phyloP scores from a whole-genome alignment of 2,329 filamentous ascomycete species.

The Huntiella moniliformis region DNA sequence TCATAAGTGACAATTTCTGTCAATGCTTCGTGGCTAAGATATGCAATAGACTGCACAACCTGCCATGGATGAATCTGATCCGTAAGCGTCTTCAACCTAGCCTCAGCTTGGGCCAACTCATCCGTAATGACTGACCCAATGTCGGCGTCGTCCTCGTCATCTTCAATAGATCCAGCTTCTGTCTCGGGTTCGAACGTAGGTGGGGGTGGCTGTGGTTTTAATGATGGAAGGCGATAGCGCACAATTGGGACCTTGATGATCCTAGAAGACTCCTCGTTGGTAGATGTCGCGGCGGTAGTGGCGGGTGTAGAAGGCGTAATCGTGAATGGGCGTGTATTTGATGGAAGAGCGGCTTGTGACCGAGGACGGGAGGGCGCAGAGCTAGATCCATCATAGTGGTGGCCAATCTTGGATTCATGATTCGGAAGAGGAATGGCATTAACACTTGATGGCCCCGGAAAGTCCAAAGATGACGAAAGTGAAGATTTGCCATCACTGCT shows the following conservation, averaged over 20 bases:
- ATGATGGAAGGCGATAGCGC: constrained; percentile 24
- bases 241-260: constrained; percentile 18
- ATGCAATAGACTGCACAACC: constrained; percentile 28
- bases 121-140: constrained; percentile 37
- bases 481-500: constrained; percentile 36
- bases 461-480: neutral
- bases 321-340: neutral
- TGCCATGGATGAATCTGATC: constrained; percentile 22
- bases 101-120: constrained; percentile 33
- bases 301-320: neutral
- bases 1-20: constrained; percentile 27
- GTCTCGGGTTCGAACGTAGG: constrained; percentile 10
- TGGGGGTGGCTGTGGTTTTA: constrained; percentile 16
- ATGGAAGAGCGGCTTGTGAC: neutral
- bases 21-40: constrained; percentile 30
- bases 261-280: constrained; percentile 12
- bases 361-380: neutral
- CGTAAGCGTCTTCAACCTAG: constrained; percentile 27
- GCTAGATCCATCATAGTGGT: neutral
- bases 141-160: constrained; percentile 34
- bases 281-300: neutral
- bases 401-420: neutral
- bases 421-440: neutral
- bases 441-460: neutral
- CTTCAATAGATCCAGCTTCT: constrained; percentile 13